These are phyloP conservation scores for Cladosporium sp. DNA, from an alignment of 2,329 filamentous ascomycete species.

Conservation along the genomic window DNA sequence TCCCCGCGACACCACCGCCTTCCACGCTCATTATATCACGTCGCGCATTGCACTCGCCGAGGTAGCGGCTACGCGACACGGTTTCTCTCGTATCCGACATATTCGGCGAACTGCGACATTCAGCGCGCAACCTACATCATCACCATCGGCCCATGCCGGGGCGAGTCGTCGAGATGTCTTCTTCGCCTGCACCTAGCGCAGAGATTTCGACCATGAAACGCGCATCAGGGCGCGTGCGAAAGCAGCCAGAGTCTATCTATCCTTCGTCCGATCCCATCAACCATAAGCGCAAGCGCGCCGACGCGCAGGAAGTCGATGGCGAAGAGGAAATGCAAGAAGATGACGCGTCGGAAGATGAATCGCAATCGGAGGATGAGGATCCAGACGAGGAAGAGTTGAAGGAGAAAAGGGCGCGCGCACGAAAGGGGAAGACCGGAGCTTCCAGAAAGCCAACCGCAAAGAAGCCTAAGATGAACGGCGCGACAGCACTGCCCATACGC, in stretches of 20 bases:
- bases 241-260: constrained; percentile 27
- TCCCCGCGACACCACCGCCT: background rate
- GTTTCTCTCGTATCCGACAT: background rate
- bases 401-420: constrained; percentile 20
- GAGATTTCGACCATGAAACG: constrained; percentile 50
- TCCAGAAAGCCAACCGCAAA: constrained; percentile 39
- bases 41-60: background rate
- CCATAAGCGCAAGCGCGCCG: constrained; percentile 45
- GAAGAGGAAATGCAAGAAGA: constrained; percentile 32
- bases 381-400: constrained; percentile 33
- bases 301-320: constrained; percentile 26
- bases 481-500: constrained; percentile 49
- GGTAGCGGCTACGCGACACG: background rate
- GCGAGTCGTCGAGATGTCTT: constrained; percentile 15
- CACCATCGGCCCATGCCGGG: constrained; percentile 14
- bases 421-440: constrained; percentile 26
- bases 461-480: constrained; percentile 51
- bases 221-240: constrained; percentile 51
- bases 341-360: constrained; percentile 29
- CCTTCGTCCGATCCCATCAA: constrained; percentile 24
- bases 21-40: background rate
- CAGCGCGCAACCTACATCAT: background rate
- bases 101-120: constrained; percentile 7
- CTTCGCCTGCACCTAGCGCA: constrained; percentile 15
- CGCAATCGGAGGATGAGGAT: constrained; percentile 25